A percentile compares a stretch with the other conserved stretches of the same genome.
Conservation (phyloP, 345 rosid genomes). For the Eucalyptus cladocalyx region DNA sequence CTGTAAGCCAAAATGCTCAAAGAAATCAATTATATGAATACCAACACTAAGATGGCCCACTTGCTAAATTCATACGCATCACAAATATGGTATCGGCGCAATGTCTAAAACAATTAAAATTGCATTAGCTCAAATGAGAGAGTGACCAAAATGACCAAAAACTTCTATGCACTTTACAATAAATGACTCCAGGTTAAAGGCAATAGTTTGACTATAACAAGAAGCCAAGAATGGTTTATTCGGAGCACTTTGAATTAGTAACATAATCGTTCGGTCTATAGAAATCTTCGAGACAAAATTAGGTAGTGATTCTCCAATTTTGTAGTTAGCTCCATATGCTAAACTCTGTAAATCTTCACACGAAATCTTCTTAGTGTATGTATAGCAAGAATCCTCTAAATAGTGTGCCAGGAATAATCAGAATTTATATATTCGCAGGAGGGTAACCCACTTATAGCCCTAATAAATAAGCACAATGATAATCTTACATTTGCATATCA, state of each 20-base stretch:
- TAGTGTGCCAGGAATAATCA: too few relatives aligned
- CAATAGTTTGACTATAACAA: neutral
- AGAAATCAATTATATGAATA: neutral
- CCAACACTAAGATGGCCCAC: neutral
- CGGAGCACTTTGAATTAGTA: neutral
- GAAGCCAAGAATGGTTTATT: neutral
- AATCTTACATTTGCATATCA: neutral
- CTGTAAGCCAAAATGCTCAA: neutral
- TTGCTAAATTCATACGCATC: neutral
- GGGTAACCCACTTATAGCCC: neutral
- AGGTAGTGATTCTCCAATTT: too few relatives aligned
- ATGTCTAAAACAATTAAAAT: neutral
- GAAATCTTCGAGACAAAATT: neutral
- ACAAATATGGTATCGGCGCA: fast-evolving
- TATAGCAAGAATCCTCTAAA: neutral
- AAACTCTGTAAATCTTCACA: too few relatives aligned
- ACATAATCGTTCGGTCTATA: neutral
- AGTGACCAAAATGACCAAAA: neutral
- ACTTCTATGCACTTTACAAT: neutral
- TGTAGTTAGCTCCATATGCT: neutral
- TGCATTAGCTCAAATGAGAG: too few relatives aligned
- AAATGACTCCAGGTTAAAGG: neutral
- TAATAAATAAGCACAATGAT: neutral
- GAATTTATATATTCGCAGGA: too few relatives aligned
- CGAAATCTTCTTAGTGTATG: neutral